Evolutionary conservation across 2,329 filamentous ascomycete genomes (phyloP), one percentile per base, ranked within the genome.

Genomic region (Arthroderma uncinatum): DNA sequence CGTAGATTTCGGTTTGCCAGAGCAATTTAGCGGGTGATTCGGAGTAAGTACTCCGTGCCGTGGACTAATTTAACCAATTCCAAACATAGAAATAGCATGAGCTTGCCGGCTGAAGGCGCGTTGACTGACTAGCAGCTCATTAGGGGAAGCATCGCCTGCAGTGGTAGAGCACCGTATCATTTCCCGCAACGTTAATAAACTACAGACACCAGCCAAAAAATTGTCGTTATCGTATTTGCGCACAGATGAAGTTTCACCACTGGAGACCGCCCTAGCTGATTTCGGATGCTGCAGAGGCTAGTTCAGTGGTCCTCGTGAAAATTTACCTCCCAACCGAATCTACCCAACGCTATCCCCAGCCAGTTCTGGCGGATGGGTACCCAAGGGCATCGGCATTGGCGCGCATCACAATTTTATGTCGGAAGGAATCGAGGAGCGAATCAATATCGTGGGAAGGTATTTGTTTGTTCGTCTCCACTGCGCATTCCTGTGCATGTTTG

Each of bases 301-400:
- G 44, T 14, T 16, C 44, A 19, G 2, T 19, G 25, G 28, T 33
- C 44, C 44, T 50, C 44, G 44, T 50, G 44, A 50, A 50, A 50
- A 50, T 33, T 50, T 50, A 50, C 44, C 44, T 50, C 44, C 44
- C 44, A 50, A 33, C 44, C 44, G 44, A 50, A 50, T 50, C 44
- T 50, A 50, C 44, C 44, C 44, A 50, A 50, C 44, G 23, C 44
- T 50, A 33, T 50, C 44, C 44, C 44, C 44, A n/a, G 44, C 25
- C 44, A 33, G 44, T 3, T 14, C 19, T 44, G 40, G 28, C 12
- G 12, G 44, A 50, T 50, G 28, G 44, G 44, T 33, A 50, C 44
- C 44, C 44, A 50, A 50, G 44, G 28, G 25, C 44, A 19, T 21
- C 44, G 28, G 28, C 28, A 33, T 50, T 33, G 25, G 44, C 44